Base-by-base conservation (phyloP, 208 protist species). In the Leishmania gerbilli region DNA sequence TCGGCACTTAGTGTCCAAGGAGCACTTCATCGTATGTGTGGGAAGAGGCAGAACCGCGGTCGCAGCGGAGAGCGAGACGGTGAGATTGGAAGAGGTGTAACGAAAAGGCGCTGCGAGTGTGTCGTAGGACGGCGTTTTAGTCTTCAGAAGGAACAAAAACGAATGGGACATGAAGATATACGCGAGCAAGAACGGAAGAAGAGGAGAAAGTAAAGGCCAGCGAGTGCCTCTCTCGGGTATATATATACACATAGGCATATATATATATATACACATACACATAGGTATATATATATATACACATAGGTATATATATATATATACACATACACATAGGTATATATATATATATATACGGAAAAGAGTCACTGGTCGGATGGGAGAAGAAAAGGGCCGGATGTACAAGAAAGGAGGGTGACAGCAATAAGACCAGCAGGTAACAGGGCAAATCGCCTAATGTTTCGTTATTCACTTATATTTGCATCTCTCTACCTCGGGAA, bases 31-130 rank as follows among this genome's bases (percentile, higher is more conserved):
- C 6, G 7, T 11, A 71, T 13, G 19, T 8, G 1, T 27, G 62
- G 31, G 11, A 27, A 71, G 21, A 19, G 37, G 37, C 65, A 71
- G 37, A 11, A 27, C 37, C 65, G 17, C 37, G 37, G 37, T 71
- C 65, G 65, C n/a, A 45, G 65, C 31, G 45, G 68, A 79, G 53
- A 71, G 60, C 19, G n/a, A 79, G 60, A 37, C 60, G 60, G 60
- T 27, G 27, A 27, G 49, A 67, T 51, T 37, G 58, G 34, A 3
- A 53, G 68, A 68, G 53, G 15, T 1, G 42, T 24, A 42, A 45
- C 34, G 3, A 34, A 47, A 71, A 40, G 37, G 37, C 65, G 6
- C 37, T 45, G 34, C 11, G 37, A 45, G 47, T 15, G 1, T 11
- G 65, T 27, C 60, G 65, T 17, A n/a, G 31, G 17, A 40, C 65